Evolutionary conservation across 2,329 filamentous ascomycete species (phyloP).

Genomic region (Emmonsiellopsis sp.): DNA sequence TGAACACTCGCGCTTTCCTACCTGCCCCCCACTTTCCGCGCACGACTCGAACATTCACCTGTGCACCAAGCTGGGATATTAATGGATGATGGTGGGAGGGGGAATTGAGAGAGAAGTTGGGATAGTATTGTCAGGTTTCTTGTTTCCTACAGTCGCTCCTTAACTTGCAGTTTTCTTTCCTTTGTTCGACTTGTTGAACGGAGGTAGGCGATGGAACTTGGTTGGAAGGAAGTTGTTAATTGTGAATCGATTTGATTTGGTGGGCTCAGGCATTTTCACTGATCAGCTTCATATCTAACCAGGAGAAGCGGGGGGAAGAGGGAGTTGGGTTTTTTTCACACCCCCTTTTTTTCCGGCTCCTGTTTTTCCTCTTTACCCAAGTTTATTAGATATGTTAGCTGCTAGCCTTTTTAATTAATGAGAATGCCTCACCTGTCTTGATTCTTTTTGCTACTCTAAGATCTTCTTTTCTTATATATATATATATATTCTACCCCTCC

Average conservation of each 20-base stretch:
- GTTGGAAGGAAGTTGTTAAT: neutral
- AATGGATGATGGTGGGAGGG: neutral
- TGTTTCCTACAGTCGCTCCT: constrained; percentile 10
- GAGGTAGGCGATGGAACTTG: neutral
- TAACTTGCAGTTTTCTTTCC: neutral
- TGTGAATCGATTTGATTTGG: no score
- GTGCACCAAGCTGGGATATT: neutral
- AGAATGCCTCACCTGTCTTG: neutral
- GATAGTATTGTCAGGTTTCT: neutral
- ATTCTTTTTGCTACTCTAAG: neutral
- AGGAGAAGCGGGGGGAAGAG: neutral
- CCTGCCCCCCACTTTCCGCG: neutral
- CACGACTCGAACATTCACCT: neutral
- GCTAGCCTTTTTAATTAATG: neutral
- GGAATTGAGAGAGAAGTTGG: neutral
- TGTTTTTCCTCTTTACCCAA: neutral
- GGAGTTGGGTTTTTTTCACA: neutral
- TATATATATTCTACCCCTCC: no score
- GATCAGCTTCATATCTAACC: no score
- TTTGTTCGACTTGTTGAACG: neutral
- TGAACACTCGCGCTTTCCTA: neutral
- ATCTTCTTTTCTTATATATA: neutral
- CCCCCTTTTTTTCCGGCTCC: no score
- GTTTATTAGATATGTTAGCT: neutral
- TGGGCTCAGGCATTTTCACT: no score